phyloP scores from a whole-genome alignment of 768 basidiomycete genomes.

The Rhodotorula diobovata region DNA sequence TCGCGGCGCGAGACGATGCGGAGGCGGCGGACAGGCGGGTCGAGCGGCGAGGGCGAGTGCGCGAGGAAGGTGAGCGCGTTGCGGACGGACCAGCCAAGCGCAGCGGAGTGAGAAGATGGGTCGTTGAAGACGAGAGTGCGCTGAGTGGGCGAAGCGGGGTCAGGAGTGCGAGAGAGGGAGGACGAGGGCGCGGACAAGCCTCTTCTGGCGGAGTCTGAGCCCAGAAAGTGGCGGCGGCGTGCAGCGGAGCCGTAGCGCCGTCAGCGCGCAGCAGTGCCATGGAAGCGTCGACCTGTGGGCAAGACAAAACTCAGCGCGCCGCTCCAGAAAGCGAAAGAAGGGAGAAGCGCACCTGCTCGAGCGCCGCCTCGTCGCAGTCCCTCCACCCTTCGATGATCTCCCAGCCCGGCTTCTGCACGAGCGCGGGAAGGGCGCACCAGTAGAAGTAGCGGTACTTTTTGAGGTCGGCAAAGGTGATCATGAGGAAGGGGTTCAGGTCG shows the following conservation, averaged over 20 bases:
- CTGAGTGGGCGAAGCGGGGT: conserved; percentile 42
- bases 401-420: conserved; percentile 68
- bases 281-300: not conserved
- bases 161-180: not conserved
- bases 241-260: conserved; percentile 9
- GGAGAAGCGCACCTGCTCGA: not conserved
- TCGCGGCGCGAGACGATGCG: conserved; percentile 77
- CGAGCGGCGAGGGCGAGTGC: conserved; percentile 46
- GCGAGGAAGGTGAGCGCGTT: conserved; percentile 78
- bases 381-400: conserved; percentile 1
- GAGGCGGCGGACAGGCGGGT: conserved; percentile 51
- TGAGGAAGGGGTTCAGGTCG: conserved; percentile 68
- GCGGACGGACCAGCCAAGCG: conserved; percentile 88
- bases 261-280: not conserved
- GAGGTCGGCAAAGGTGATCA: conserved; percentile 91
- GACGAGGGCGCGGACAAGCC: not conserved
- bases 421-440: conserved; percentile 96
- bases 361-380: not conserved
- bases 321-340: not conserved
- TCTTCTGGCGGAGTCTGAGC: conserved; percentile 4
- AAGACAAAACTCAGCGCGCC: not conserved
- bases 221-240: conserved; percentile 28
- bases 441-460: conserved; percentile 98
- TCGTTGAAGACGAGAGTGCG: conserved; percentile 68
- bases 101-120: conserved; percentile 68